These are phyloP conservation scores for Lunularia cruciata DNA, from an alignment of 225 moss, liverwort and hornwort species.

Conservation along the genomic window DNA sequence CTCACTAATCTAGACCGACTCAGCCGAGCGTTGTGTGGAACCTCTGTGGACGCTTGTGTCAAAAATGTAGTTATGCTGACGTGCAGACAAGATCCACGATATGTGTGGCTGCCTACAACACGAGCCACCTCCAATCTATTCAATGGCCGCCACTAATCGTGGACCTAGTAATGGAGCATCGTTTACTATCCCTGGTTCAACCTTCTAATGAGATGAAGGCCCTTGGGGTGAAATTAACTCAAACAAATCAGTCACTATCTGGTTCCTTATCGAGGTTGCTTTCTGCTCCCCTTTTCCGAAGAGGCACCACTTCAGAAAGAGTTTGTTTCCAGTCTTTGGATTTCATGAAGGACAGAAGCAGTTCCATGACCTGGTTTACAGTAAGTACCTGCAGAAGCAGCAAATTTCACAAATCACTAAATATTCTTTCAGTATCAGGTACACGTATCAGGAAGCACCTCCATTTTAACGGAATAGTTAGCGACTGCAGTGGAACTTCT, in stretches of 20 bases:
- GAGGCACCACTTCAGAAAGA: conserved; percentile 63
- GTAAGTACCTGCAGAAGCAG: conserved; percentile 66
- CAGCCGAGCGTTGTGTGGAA: background rate
- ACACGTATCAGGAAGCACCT: no score
- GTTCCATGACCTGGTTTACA: conserved; percentile 91
- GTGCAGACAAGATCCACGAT: background rate
- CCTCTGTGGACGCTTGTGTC: background rate
- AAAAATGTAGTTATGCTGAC: conserved; percentile 1
- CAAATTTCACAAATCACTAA: no score
- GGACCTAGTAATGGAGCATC: no score
- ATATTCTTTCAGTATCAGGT: no score
- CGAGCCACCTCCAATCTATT: no score
- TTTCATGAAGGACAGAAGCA: conserved; percentile 65
- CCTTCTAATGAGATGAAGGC: no score
- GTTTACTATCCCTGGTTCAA: no score
- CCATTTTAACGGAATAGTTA: no score
- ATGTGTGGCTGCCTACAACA: background rate
- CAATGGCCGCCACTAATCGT: no score
- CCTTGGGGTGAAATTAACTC: no score
- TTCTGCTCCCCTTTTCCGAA: conserved; percentile 58
- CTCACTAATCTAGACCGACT: background rate
- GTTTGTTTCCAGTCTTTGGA: conserved; percentile 76
- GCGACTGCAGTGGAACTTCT: no score
- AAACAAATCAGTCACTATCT: no score
- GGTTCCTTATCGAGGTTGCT: background rate